Conservation (phyloP, 495 filamentous ascomycete species). For the Glarea lozoyensis region DNA sequence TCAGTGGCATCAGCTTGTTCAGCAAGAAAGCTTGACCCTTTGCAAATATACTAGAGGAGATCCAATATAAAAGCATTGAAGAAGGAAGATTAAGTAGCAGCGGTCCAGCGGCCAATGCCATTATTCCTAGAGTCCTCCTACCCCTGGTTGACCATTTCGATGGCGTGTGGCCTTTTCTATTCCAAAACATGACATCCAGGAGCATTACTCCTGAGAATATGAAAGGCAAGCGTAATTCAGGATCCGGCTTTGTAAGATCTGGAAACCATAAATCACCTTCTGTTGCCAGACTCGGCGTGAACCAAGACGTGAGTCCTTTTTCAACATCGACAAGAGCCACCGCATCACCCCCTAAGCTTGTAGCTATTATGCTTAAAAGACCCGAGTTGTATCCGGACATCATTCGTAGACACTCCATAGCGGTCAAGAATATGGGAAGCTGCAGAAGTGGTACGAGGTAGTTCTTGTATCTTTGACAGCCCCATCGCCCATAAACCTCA, state of each 20-base stretch:
- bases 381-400: slow-evolving; percentile 52
- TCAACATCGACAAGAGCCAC: neutral
- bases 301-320: slow-evolving; percentile 2
- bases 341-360: slow-evolving; percentile 4
- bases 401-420: slow-evolving; percentile 57
- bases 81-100: slow-evolving; percentile 44
- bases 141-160: slow-evolving; percentile 21
- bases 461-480: slow-evolving; percentile 42
- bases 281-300: slow-evolving; percentile 46
- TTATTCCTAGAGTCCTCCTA: slow-evolving; percentile 25
- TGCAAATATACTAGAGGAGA: slow-evolving; percentile 34
- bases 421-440: slow-evolving; percentile 58
- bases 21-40: slow-evolving; percentile 23
- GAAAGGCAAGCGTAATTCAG: slow-evolving; percentile 56
- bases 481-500: slow-evolving; percentile 34
- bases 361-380: slow-evolving; percentile 34
- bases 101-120: slow-evolving; percentile 36
- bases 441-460: slow-evolving; percentile 34
- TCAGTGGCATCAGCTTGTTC: slow-evolving; percentile 20
- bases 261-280: slow-evolving; percentile 80
- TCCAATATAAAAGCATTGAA: slow-evolving; percentile 68
- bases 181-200: slow-evolving; percentile 24
- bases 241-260: slow-evolving; percentile 63
- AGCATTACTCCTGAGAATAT: slow-evolving; percentile 42
- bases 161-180: slow-evolving; percentile 3